Evolutionary conservation across 805 yeast species (phyloP), one percentile per base, ranked within the genome.

Genomic region (Candida stauntonica): DNA sequence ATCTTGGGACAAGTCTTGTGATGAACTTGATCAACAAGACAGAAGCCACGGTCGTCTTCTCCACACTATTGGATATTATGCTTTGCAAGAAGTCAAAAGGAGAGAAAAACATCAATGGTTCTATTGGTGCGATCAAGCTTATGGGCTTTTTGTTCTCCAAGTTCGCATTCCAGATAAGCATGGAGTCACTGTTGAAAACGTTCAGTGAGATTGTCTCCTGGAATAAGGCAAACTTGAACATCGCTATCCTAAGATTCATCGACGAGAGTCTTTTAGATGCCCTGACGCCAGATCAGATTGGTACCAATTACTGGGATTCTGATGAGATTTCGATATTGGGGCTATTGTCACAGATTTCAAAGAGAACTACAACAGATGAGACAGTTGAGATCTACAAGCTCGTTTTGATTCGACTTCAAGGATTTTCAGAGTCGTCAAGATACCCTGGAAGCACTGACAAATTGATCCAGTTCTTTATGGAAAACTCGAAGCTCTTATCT

Each of bases 361-460:
- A 43, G 7, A 42, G 39, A 28, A 44, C 64, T 17, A 40, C 55
- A 7, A 54, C 43, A 29, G 60, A 58, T 33, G 64, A 63, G 36
- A 50, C 53, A 23, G 51, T 51, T 28, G 60, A 62, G 12, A 15
- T 35, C 33, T 61, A 66, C 56, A 58, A 48, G 26, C 54, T 66
- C 2, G 58, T 67, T 14, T 63, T 70, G 46, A 14, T 42, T n/a
- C 60, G 64, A 20, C 47, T 69, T 35, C 65, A 61, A 41, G 38
- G 40, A 9, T 38, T 67, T 23, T 57, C 50, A 35, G 63, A 60
- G 35, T 39, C 58, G 2, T 41, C 50, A 46, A 55, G 46, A 33
- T 62, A 70, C 16, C 55, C 55, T 2, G 73, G 78, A 1, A 70
- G 77, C 1, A 60, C 60, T 7, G 70, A 68, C 4, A 57, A 55